Base-by-base conservation (phyloP, 192 early-diverging fungal genomes). In the Linderina pennispora region DNA sequence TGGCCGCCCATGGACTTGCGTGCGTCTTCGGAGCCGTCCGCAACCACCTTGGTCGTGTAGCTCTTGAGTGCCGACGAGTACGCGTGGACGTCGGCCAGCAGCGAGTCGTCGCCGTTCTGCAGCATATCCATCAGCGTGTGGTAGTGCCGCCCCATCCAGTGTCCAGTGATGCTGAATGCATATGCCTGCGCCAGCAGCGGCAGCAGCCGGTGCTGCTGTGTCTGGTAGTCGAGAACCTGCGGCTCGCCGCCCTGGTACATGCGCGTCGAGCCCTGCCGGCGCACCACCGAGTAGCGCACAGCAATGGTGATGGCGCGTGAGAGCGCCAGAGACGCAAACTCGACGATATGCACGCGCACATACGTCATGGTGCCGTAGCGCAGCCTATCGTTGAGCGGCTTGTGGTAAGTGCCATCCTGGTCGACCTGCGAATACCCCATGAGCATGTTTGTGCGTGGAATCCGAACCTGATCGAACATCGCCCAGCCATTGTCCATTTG, bases 401-500 rank as follows among this genome's bases (percentile, higher is more conserved):
- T 79, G 51, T 77, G 67, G 28, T 85, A 81, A 22, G 65, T 68
- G 45, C 83, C 82, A 24, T 73, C 59, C 14, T 79, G 73, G 23
- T 64, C 76, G 28, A 88, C 81, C 62, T 86, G 85, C 43, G 85
- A 77, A 49, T 89, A 83, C 61, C 84, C 85, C 82, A 83, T 83
- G 40, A 89, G 55, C 87, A 89, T 89, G 57, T 87, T 75, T 14
- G 75, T 76, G 23, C 85, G 64, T 10, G 87, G 87, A 19, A 90
- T 79, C 22, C 85, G 82, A 15, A 90, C 85, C 55, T 86, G 70
- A 35, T 85, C 86, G 50, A 90, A 85, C 63, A 85, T 82, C 53
- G 87, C 85, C 69, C 78, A 90, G 23, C 83, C 87, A 41, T 90
- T 89, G 54, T 87, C 87, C 39, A 84, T 81, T 38, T 82, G 82